These are phyloP conservation scores for Drechslerella coelobrocha DNA, from an alignment of 2,329 filamentous ascomycete species.

Conservation along the genomic window DNA sequence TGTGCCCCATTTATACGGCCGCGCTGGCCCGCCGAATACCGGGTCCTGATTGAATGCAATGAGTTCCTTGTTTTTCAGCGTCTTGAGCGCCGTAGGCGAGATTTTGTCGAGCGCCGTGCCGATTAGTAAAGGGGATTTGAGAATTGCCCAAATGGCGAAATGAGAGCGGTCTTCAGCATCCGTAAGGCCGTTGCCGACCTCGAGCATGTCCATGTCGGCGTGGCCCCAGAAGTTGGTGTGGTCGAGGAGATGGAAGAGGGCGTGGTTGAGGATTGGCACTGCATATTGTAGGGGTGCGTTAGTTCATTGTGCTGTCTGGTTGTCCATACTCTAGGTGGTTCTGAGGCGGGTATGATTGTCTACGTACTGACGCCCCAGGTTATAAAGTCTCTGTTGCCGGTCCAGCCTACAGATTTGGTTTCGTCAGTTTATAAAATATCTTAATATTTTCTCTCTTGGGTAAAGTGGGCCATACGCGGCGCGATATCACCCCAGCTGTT, in stretches of 20 bases:
- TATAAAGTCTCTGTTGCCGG: constrained; percentile 44
- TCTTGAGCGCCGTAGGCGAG: constrained; percentile 58
- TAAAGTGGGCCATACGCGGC: constrained; percentile 9
- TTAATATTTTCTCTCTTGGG: neutral
- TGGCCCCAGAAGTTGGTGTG: constrained; percentile 59
- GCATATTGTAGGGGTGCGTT: neutral
- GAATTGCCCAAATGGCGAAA: constrained; percentile 59
- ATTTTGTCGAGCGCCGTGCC: constrained; percentile 59
- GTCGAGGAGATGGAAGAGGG: constrained; percentile 57
- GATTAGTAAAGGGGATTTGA: constrained; percentile 61
- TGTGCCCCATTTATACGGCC: constrained; percentile 62
- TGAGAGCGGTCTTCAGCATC: constrained; percentile 56
- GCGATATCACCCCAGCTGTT: constrained; percentile 41
- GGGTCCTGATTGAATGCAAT: constrained; percentile 61
- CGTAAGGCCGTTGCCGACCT: constrained; percentile 59
- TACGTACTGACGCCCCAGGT: constrained; percentile 54
- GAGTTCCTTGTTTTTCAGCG: constrained; percentile 59
- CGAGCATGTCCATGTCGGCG: constrained; percentile 58
- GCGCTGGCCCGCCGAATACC: constrained; percentile 58
- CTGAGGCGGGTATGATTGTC: neutral
- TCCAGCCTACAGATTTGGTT: constrained; percentile 55
- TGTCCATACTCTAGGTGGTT: neutral
- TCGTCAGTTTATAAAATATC: neutral
- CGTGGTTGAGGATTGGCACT: constrained; percentile 58
- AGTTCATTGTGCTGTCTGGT: constrained; percentile 31